phyloP scores from a whole-genome alignment of 768 basidiomycete species.

The Podaxis sp. region DNA sequence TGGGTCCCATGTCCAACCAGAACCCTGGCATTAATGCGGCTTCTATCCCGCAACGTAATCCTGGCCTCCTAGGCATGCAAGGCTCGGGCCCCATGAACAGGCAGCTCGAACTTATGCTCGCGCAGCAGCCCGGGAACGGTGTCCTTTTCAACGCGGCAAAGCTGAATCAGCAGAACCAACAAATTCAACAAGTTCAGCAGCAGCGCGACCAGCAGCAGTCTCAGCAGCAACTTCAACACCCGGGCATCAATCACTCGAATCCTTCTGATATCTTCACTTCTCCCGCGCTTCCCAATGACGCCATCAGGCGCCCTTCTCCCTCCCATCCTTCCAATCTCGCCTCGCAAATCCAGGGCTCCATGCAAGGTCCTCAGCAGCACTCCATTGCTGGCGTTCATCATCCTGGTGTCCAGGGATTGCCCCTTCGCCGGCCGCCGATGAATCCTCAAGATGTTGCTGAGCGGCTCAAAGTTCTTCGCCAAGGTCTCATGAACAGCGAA shows the following conservation, averaged over 20 bases:
- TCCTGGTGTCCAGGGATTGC: background rate
- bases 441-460: slow-evolving; percentile 4
- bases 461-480: slow-evolving; percentile 5
- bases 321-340: slow-evolving; percentile 33
- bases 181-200: slow-evolving; percentile 27
- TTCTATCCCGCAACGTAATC: slow-evolving; percentile 21
- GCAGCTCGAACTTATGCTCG: slow-evolving; percentile 48
- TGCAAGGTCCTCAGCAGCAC: slow-evolving; percentile 11
- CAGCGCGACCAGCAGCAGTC: slow-evolving; percentile 30
- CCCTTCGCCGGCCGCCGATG: slow-evolving; percentile 2
- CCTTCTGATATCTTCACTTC: slow-evolving; percentile 47
- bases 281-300: slow-evolving; percentile 41
- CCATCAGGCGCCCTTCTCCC: slow-evolving; percentile 46
- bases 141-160: slow-evolving; percentile 34
- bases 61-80: slow-evolving; percentile 16
- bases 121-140: slow-evolving; percentile 48
- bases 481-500: background rate
- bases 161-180: slow-evolving; percentile 31
- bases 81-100: slow-evolving; percentile 29
- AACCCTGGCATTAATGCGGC: slow-evolving; percentile 20
- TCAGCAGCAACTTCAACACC: slow-evolving; percentile 28
- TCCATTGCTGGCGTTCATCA: background rate
- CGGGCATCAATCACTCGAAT: slow-evolving; percentile 35
- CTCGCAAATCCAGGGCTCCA: slow-evolving; percentile 17
- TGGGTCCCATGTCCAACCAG: slow-evolving; percentile 34